Conservation (phyloP, 1,284 basidiomycete genomes). For the Ganoderma resinaceum region DNA sequence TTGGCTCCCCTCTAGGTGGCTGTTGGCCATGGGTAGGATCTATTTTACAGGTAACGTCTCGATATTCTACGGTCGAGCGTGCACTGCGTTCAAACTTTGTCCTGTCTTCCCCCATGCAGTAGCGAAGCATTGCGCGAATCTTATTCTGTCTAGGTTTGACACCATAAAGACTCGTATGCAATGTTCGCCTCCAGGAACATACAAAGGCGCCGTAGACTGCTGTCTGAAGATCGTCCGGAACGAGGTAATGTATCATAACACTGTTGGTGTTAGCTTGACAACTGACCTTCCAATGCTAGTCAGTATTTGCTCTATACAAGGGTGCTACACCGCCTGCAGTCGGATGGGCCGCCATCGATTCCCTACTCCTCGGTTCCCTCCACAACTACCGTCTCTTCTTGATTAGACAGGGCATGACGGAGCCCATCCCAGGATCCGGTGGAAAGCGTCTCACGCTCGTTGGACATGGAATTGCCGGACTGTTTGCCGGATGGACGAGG, state of each 20-base stretch:
- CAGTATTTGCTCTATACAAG: slow-evolving; percentile 64
- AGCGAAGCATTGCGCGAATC: not conserved
- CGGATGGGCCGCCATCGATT: slow-evolving; percentile 81
- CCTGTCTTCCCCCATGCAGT: not conserved
- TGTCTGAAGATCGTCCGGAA: slow-evolving; percentile 66
- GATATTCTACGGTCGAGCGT: not conserved
- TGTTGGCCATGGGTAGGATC: slow-evolving; percentile 68
- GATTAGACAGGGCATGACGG: slow-evolving; percentile 59
- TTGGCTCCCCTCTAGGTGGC: slow-evolving; percentile 55
- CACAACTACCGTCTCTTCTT: slow-evolving; percentile 77
- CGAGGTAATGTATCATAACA: slow-evolving; percentile 53
- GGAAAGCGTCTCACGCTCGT: slow-evolving; percentile 58
- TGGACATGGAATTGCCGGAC: slow-evolving; percentile 73
- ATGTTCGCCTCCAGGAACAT: slow-evolving; percentile 75
- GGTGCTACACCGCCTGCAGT: slow-evolving; percentile 78
- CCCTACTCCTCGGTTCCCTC: slow-evolving; percentile 76
- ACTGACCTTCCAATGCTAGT: slow-evolving; percentile 21
- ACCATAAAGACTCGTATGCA: slow-evolving; percentile 79
- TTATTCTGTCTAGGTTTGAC: slow-evolving; percentile 58
- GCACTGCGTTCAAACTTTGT: not conserved
- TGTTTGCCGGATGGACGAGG: slow-evolving; percentile 82
- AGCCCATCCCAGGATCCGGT: slow-evolving; percentile 52
- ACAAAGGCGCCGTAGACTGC: slow-evolving; percentile 72
- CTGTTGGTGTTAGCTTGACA: not conserved
- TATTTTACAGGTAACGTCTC: not conserved